Percentiles rank a stretch among this genome's conserved stretches.
Conservation (phyloP, 2,329 filamentous ascomycete genomes). For the Aspergillus sp. region DNA sequence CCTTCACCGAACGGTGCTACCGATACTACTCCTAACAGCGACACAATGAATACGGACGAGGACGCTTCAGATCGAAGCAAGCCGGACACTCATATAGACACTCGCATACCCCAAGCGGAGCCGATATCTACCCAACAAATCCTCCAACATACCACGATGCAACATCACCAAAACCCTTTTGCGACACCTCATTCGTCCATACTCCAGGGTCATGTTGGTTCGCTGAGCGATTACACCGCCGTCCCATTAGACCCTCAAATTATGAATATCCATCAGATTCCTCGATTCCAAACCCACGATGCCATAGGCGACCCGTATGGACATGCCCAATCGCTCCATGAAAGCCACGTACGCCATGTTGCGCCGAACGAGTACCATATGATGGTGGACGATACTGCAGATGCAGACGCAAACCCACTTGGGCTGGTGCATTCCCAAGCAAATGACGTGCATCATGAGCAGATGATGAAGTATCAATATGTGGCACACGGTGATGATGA, state of each 20-base stretch:
- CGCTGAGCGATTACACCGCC: conserved; percentile 46
- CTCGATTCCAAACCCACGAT: conserved; percentile 41
- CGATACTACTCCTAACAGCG: conserved; percentile 14
- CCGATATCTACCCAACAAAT: conserved; percentile 18
- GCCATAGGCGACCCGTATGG: conserved; percentile 36
- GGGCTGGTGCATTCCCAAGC: conserved; percentile 39
- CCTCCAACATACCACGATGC: conserved; percentile 23
- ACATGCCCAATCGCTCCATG: conserved; percentile 31
- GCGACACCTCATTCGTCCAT: conserved; percentile 30
- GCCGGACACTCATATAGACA: neutral
- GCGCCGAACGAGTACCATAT: conserved; percentile 41
- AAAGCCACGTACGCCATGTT: conserved; percentile 35
- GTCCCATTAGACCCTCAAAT: conserved; percentile 63
- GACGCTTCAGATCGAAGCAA: neutral
- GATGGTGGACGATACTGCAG: conserved; percentile 43
- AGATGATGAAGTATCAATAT: conserved; percentile 41
- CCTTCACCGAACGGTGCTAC: conserved; percentile 33
- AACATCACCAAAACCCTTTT: conserved; percentile 34
- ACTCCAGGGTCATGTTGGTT: conserved; percentile 36
- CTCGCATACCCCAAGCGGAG: conserved; percentile 8
- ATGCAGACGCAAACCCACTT: conserved; percentile 32
- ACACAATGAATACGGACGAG: conserved; percentile 11
- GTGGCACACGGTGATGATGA: conserved; percentile 38
- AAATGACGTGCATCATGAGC: conserved; percentile 42
- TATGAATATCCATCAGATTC: conserved; percentile 52